Percentiles rank a stretch among this genome's conserved stretches.
Evolutionary conservation across 805 yeast species (phyloP).

Genomic region (Saitoella complicata): DNA sequence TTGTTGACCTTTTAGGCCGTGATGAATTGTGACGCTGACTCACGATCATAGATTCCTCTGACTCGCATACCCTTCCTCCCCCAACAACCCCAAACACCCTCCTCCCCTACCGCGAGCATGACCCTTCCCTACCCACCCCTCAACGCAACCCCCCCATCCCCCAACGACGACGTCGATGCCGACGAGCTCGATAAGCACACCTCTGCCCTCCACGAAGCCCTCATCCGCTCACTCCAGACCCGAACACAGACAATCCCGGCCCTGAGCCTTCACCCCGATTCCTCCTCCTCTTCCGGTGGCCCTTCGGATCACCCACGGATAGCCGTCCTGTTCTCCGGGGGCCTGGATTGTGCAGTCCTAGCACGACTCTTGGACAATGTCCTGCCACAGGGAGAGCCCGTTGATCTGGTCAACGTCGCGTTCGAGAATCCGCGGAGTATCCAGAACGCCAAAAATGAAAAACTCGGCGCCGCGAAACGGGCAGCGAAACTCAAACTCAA

Average conservation of each 20-base stretch:
- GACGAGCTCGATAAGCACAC: constrained; percentile 5
- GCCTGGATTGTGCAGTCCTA: constrained; percentile 77
- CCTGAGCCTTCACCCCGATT: constrained; percentile 5
- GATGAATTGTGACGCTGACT: neutral
- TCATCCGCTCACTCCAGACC: constrained; percentile 7
- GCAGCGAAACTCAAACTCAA: too few relatives aligned
- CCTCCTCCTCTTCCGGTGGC: neutral
- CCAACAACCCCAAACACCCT: neutral
- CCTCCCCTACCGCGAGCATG: neutral
- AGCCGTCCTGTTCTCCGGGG: constrained; percentile 79
- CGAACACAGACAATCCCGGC: constrained; percentile 4
- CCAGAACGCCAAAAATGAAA: too few relatives aligned
- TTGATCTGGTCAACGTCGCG: constrained; percentile 83
- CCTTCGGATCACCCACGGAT: constrained; percentile 19
- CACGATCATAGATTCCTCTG: constrained; percentile 1
- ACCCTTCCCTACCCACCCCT: neutral
- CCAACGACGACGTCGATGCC: neutral
- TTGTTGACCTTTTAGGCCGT: neutral
- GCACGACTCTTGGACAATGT: constrained; percentile 29
- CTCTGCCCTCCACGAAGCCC: constrained; percentile 7
- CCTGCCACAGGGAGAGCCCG: constrained; percentile 14
- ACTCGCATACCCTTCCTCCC: neutral
- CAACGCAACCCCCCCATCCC: neutral
- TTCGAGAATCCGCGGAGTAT: constrained; percentile 66
- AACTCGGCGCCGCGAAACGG: too few relatives aligned